These are phyloP conservation scores for Hylodesmum podocarpum DNA, from an alignment of 306 rosid genomes.

Conservation along the genomic window DNA sequence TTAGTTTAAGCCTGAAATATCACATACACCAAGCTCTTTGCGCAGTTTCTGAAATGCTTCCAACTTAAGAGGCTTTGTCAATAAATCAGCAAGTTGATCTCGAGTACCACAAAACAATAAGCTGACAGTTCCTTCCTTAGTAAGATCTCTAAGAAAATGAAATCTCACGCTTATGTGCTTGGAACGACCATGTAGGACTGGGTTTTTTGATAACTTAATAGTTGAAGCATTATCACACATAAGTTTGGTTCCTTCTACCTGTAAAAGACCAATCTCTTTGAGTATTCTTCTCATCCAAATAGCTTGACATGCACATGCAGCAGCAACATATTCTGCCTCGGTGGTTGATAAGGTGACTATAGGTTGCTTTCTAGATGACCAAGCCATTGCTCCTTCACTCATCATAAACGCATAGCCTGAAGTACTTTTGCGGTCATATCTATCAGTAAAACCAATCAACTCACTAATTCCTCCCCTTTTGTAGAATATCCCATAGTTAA, in stretches of 20 bases:
- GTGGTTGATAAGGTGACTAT: background rate
- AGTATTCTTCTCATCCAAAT: background rate
- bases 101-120: too few species aligned
- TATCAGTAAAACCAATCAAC: background rate
- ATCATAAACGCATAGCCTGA: background rate
- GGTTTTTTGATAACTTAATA: too few species aligned
- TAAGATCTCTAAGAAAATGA: too few species aligned
- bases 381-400: background rate
- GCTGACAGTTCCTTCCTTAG: too few species aligned
- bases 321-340: background rate
- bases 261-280: background rate
- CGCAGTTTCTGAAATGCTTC: too few species aligned
- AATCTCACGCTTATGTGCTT: too few species aligned
- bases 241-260: background rate
- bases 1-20: too few species aligned
- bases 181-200: too few species aligned
- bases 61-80: too few species aligned
- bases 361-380: background rate
- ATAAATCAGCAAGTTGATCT: too few species aligned
- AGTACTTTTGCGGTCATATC: background rate
- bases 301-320: too few species aligned
- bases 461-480: background rate
- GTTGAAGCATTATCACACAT: background rate
- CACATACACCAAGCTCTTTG: too few species aligned
- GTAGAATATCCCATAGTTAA: background rate